These are phyloP conservation scores for Arthrobotrys iridis DNA, from an alignment of 2,329 filamentous ascomycete species.

Conservation along the genomic window DNA sequence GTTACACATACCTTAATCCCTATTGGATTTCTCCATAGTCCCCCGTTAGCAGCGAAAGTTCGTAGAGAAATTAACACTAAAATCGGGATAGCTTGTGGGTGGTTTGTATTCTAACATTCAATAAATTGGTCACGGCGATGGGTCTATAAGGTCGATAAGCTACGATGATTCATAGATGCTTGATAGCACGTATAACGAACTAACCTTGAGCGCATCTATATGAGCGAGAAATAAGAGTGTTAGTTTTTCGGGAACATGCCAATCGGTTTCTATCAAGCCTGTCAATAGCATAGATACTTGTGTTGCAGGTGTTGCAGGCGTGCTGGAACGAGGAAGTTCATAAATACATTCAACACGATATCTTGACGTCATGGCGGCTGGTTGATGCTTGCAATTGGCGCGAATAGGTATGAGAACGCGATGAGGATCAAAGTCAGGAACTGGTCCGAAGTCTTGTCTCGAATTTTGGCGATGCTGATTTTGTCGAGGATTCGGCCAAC, in stretches of 20 bases:
- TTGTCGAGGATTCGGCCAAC: not conserved
- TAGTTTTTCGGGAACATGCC: not conserved
- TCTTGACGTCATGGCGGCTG: conserved; percentile 46
- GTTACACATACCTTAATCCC: conserved; percentile 41
- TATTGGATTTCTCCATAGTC: too few species aligned
- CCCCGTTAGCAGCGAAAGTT: not conserved
- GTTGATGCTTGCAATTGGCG: not conserved
- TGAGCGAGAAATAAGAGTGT: not conserved
- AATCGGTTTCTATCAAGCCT: not conserved
- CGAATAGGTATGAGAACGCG: not conserved
- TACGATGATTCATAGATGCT: too few species aligned
- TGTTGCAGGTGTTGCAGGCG: not conserved
- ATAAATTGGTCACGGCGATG: conserved; percentile 53
- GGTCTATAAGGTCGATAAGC: conserved; percentile 19
- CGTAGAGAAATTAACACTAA: not conserved
- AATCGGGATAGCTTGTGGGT: not conserved
- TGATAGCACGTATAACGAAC: not conserved
- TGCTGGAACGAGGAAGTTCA: too few species aligned
- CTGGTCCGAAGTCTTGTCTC: not conserved
- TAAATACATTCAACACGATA: conserved; percentile 51
- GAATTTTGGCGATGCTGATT: not conserved
- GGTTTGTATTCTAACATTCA: conserved; percentile 23
- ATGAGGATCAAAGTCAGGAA: not conserved
- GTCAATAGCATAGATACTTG: not conserved
- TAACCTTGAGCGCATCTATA: conserved; percentile 48